phyloP scores from a whole-genome alignment of 108 stramenopile genomes.

The Nitzschia sp. region DNA sequence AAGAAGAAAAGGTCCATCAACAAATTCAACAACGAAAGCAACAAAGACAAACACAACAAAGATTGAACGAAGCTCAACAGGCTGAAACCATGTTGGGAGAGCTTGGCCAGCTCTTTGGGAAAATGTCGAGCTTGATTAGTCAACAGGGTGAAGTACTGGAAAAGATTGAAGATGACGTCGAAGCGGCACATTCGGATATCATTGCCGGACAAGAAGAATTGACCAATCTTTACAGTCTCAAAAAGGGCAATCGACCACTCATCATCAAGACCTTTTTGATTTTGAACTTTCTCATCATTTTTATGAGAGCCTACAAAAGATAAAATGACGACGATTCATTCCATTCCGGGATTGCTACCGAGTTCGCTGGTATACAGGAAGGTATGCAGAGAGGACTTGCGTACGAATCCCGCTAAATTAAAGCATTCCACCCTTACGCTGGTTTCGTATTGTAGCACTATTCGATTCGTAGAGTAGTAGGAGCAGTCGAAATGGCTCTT shows the following conservation, averaged over 20 bases:
- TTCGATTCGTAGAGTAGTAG: too few relatives aligned
- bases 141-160: constrained; percentile 82
- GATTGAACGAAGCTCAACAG: constrained; percentile 68
- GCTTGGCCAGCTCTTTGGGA: constrained; percentile 71
- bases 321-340: constrained; percentile 25
- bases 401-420: too few relatives aligned
- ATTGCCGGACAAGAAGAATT: constrained; percentile 81
- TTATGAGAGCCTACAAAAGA: constrained; percentile 78
- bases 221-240: constrained; percentile 67
- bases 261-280: constrained; percentile 85
- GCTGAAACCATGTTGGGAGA: constrained; percentile 75
- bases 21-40: constrained; percentile 70
- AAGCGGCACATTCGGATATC: constrained; percentile 70
- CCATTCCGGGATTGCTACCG: too few relatives aligned
- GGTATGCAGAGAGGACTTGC: too few relatives aligned
- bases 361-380: too few relatives aligned
- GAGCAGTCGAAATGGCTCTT: too few relatives aligned
- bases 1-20: constrained; percentile 38
- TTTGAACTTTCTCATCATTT: constrained; percentile 82
- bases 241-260: constrained; percentile 84
- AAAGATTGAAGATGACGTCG: constrained; percentile 90
- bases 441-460: too few relatives aligned
- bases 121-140: constrained; percentile 71
- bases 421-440: too few relatives aligned
- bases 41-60: constrained; percentile 65